Conservation (phyloP, 163 green algal species). For the Chlamydomonas reinhardtii region DNA sequence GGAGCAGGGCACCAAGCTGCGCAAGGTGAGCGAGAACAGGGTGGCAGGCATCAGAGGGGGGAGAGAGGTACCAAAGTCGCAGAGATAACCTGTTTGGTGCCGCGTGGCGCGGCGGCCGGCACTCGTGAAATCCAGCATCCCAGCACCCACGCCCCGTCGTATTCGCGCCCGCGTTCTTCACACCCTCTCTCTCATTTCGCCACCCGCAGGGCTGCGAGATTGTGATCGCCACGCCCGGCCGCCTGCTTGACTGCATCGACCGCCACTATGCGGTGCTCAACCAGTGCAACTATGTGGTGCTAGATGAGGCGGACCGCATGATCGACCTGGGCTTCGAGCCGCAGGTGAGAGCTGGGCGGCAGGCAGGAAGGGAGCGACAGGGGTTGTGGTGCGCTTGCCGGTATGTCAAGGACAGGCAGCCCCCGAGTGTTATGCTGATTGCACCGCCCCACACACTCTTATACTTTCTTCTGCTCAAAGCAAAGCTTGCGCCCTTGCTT, state of each 20-base stretch:
- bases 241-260: conserved; percentile 94
- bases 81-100: too few relatives aligned
- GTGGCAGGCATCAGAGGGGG: too few relatives aligned
- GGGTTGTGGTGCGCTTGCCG: background rate
- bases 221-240: conserved; percentile 97
- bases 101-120: too few relatives aligned
- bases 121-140: too few relatives aligned
- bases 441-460: too few relatives aligned
- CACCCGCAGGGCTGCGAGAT: conserved; percentile 92
- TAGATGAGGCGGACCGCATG: conserved; percentile 99
- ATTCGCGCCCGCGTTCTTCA: too few relatives aligned
- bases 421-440: too few relatives aligned
- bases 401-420: too few relatives aligned
- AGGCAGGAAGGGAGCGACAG: background rate
- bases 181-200: background rate
- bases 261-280: conserved; percentile 87
- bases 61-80: too few relatives aligned
- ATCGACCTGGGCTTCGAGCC: conserved; percentile 99
- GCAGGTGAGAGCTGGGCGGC: conserved; percentile 70
- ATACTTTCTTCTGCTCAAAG: too few relatives aligned
- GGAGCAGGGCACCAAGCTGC: conserved; percentile 96
- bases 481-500: too few relatives aligned
- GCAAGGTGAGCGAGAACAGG: conserved; percentile 42
- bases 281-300: conserved; percentile 99
- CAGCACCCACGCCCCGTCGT: too few relatives aligned